Evolutionary conservation across 2,329 filamentous ascomycete genomes (phyloP).

Genomic region (Pyrenophora graminea): DNA sequence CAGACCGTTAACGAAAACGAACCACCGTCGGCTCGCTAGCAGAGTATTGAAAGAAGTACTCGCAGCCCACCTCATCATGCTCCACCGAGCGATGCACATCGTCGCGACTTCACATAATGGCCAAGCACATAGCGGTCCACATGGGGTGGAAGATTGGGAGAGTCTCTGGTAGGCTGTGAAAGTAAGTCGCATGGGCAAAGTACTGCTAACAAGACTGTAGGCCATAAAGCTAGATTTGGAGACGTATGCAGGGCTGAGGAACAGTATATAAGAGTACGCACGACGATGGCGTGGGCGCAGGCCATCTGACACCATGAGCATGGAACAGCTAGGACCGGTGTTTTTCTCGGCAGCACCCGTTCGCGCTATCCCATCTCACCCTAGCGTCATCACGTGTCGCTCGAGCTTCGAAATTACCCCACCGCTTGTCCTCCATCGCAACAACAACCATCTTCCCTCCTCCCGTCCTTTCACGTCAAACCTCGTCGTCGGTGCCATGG

Average conservation of each 20-base stretch:
- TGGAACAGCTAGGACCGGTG: slow-evolving; percentile 19
- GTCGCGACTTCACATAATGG: background rate
- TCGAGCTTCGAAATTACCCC: slow-evolving; percentile 38
- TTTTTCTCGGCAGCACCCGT: slow-evolving; percentile 21
- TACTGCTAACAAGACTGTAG: no score
- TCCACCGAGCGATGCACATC: background rate
- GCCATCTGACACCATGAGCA: slow-evolving; percentile 4
- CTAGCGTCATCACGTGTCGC: slow-evolving; percentile 38
- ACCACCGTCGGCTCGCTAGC: background rate
- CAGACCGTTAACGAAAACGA: slow-evolving; percentile 18
- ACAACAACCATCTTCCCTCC: slow-evolving; percentile 28
- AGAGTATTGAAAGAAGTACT: background rate
- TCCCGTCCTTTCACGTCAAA: slow-evolving; percentile 6
- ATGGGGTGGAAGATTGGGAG: no score
- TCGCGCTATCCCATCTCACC: slow-evolving; percentile 7
- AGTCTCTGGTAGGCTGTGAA: no score
- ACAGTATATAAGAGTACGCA: slow-evolving; percentile 3
- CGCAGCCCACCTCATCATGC: background rate
- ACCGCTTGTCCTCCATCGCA: slow-evolving; percentile 35
- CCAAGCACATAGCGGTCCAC: background rate
- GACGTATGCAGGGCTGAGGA: background rate
- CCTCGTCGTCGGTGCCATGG: no score
- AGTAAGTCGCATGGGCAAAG: no score
- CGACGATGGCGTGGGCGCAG: slow-evolving; percentile 9
- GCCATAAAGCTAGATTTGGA: background rate